phyloP scores from a whole-genome alignment of 2,329 filamentous ascomycete genomes.

The Fusarium sterilihyphosum region DNA sequence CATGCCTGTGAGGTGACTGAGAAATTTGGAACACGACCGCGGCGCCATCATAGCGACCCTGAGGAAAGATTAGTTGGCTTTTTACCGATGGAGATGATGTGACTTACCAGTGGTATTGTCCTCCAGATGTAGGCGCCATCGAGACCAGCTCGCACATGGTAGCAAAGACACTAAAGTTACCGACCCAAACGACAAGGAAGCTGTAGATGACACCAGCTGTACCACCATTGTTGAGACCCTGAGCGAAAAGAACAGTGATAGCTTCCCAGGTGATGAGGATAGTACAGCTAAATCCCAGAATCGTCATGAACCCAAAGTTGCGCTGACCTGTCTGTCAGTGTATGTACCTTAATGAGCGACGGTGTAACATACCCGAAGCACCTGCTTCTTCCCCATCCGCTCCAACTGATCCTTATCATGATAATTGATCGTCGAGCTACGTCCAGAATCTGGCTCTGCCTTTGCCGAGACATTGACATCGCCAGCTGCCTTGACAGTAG shows the following conservation, averaged over 20 bases:
- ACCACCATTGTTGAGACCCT: constrained; percentile 59
- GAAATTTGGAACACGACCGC: constrained; percentile 57
- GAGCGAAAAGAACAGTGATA: constrained; percentile 47
- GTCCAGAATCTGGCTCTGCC: constrained; percentile 31
- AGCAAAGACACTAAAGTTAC: constrained; percentile 55
- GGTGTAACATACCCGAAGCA: constrained; percentile 23
- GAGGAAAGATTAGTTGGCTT: fast-evolving
- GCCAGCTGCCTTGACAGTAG: constrained; percentile 19
- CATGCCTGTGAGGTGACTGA: constrained; percentile 64
- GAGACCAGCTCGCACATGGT: constrained; percentile 54
- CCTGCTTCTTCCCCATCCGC: constrained; percentile 44
- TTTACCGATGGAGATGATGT: fast-evolving
- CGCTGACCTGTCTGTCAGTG: constrained; percentile 36
- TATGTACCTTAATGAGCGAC: fast-evolving
- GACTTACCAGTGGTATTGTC: constrained; percentile 64
- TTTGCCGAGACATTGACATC: constrained; percentile 13
- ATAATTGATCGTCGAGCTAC: constrained; percentile 21
- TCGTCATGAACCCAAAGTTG: constrained; percentile 61
- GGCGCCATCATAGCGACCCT: constrained; percentile 63
- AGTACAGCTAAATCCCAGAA: constrained; percentile 63
- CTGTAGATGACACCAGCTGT: constrained; percentile 64
- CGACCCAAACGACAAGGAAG: constrained; percentile 59
- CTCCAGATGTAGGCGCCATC: constrained; percentile 62
- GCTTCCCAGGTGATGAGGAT: constrained; percentile 65
- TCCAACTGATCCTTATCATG: constrained; percentile 41